Evolutionary conservation across 2,329 filamentous ascomycete species (phyloP).

Genomic region (Pestalotiopsis sp.): DNA sequence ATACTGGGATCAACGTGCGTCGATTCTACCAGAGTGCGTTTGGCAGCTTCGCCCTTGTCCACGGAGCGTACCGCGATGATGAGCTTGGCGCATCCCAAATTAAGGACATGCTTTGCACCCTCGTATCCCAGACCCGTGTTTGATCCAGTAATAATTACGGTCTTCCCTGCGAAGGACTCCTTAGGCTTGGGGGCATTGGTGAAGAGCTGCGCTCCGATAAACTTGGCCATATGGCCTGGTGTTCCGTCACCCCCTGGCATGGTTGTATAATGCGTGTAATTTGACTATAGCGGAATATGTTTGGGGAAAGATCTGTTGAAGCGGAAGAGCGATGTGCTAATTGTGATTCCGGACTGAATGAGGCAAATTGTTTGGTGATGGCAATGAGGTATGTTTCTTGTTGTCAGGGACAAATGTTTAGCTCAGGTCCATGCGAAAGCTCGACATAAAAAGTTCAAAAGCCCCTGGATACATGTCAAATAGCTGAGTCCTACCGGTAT

Average conservation of each 20-base stretch:
- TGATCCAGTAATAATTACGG: background rate
- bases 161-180: background rate
- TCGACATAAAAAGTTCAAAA: background rate
- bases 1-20: background rate
- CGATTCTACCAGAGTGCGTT: background rate
- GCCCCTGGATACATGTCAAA: background rate
- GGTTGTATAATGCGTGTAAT: background rate
- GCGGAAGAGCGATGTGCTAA: no score
- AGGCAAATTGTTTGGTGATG: background rate
- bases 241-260: constrained; percentile 5
- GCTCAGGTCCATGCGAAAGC: background rate
- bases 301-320: background rate
- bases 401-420: background rate
- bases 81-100: background rate
- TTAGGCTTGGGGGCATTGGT: background rate
- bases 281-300: background rate
- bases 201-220: background rate
- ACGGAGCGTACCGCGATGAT: background rate
- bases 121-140: background rate
- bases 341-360: background rate
- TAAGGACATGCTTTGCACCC: background rate
- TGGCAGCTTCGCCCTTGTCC: background rate
- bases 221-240: constrained; percentile 1
- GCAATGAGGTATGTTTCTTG: background rate
- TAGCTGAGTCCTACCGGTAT: background rate